Base-by-base conservation (phyloP, 2,329 filamentous ascomycete genomes). In the Fusarium longipes region DNA sequence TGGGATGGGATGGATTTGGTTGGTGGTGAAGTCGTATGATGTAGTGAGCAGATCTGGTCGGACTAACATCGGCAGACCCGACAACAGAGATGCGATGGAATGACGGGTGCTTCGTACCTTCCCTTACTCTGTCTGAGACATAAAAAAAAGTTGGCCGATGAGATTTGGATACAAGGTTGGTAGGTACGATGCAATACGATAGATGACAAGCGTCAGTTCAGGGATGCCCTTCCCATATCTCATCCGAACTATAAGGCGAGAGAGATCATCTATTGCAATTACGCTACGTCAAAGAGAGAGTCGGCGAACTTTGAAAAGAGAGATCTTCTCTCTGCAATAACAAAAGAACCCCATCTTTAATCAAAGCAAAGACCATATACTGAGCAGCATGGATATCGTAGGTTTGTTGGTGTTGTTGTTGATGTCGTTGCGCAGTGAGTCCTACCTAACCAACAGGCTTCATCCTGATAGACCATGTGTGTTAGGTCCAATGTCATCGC, bases 161-260 rank as follows among this genome's bases (percentile, higher is more conserved):
- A 58, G 40, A 55, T 43, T 43, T 24, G 55, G 43, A 44, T 22
- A n/a, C 38, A 17, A 15, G 38, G 38, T 22, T 22, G 36, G 20
- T 22, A 39, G 22, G 27, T 54, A 27, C 53, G 42, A 63, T 45
- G 27, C 15, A 53, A 33, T 35, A 49, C 44, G 43, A 59, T 36
- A 44, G 36, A 42, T 57, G 35, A 48, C 32, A 24, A 12, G 45
- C 25, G 18, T 25, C 47, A 45, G 64, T 50, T 60, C n/a, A 67
- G 57, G 64, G 64, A 65, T 68, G 27, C 36, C 64, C 50, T 24
- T 32, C 52, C 57, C 48, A 65, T 61, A 65, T 51, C 39, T 52
- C 65, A 36, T 52, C 45, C 50, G 45, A 45, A 61, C 49, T 67
- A 56, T 56, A 60, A 49, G 42, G 25, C 20, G 57, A 50, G 32